Conservation (phyloP, 140 eudicot genomes). For the Cichorium intybus region DNA sequence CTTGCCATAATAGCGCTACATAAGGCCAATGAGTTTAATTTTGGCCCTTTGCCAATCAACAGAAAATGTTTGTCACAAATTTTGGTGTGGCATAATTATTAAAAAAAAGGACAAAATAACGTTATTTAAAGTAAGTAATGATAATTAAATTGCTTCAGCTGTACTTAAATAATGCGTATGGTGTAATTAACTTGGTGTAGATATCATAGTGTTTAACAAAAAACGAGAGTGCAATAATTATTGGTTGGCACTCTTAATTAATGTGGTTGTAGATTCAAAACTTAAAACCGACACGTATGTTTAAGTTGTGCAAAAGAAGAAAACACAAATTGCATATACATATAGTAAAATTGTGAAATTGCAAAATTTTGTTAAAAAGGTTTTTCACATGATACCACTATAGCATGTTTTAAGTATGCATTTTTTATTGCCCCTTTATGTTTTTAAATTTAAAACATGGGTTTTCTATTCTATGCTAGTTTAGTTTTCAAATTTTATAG, state of each 20-base stretch:
- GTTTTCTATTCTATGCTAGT: not conserved
- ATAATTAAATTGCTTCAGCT: not conserved
- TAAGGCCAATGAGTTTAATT: not conserved
- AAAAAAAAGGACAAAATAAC: not conserved
- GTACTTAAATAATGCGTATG: not conserved
- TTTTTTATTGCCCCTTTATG: not conserved
- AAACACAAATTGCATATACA: not conserved
- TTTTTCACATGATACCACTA: not conserved
- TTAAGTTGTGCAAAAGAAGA: too few relatives aligned
- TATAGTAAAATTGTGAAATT: too few relatives aligned
- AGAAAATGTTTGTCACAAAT: not conserved
- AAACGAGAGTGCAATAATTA: too few relatives aligned
- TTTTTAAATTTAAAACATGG: not conserved
- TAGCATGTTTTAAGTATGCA: not conserved
- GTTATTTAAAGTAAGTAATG: not conserved
- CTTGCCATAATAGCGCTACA: slow-evolving; percentile 2
- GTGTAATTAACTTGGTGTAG: not conserved
- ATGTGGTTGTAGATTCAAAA: too few relatives aligned
- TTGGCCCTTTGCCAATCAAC: slow-evolving; percentile 19
- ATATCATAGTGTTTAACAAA: too few relatives aligned
- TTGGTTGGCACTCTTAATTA: not conserved
- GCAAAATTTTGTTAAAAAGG: not conserved
- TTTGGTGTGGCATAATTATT: not conserved
- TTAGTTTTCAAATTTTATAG: not conserved
- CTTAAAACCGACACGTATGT: too few relatives aligned